Evolutionary conservation across 73 alveolate species (phyloP), one percentile per base, ranked within the genome.

Genomic region (Stentor coeruleus): DNA sequence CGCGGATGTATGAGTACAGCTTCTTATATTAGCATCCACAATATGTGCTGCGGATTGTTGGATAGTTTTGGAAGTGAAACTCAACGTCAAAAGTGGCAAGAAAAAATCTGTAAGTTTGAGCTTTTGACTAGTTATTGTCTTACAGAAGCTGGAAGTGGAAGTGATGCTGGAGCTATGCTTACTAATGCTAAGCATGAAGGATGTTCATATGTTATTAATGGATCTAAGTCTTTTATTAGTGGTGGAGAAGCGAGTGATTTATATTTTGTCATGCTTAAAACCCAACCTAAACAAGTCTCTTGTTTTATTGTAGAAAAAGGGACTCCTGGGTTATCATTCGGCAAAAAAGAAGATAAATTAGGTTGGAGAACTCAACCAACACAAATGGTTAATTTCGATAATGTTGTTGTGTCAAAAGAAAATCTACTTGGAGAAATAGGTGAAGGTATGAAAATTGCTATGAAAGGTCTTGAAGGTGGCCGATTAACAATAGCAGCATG

Each of bases 401-500:
- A 94, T 82, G 86, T 80, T 38, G 89, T 92, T 40, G 96, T 94
- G 37, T 97, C 98, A n/a, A 81, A 87, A 77, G 85, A 85, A 2
- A 90, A 94, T 58, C 36, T 94, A 3, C 41, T 94, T 37, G 95
- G 95, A 2, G 73, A 84, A 57, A 57, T 83, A 59, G 98, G 98
- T n/a, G 76, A 85, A 11, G 98, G 98, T 4, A 91, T 94, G 86
- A 92, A 94, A 74, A 94, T 94, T 40, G 98, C 98, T 4, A 89
- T 94, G 94, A 77, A 87, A 40, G 98, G 97, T 66, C 89, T 94
- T 31, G 97, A 94, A 82, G 98, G 98, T 4, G 98, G 98, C 2
- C 82, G 98, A 80, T 73, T 94, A 3, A 94, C 93, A 42, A 92
- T 94, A 59, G 96, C 97, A 35, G 72, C 91, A 33, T 87, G 95